Conservation (phyloP, 352 stramenopile genomes). For the Globisporangium orthogonon region DNA sequence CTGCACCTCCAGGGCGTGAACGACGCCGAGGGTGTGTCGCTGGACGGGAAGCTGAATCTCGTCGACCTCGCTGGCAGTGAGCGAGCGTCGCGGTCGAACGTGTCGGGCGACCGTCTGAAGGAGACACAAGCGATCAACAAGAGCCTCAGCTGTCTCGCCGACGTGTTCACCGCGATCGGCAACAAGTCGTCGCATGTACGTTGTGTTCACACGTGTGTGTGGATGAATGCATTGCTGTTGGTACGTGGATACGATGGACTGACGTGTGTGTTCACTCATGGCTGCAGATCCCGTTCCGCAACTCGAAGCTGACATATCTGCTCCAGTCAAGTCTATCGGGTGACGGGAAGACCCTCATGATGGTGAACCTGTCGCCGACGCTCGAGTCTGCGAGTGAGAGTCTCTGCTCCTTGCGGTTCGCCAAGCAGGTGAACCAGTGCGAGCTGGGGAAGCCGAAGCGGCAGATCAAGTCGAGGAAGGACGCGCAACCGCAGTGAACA, state of each 20-base stretch:
- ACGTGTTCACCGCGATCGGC: conserved; percentile 97
- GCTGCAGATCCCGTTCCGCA: conserved; percentile 92
- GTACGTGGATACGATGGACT: background rate
- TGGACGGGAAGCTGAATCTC: conserved; percentile 70
- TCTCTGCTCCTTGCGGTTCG: conserved; percentile 97
- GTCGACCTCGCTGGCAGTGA: conserved; percentile 81
- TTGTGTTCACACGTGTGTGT: conserved; percentile 5
- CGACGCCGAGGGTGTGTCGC: conserved; percentile 52
- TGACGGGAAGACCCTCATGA: conserved; percentile 99
- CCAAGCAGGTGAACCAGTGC: conserved; percentile 94
- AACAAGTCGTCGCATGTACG: conserved; percentile 93
- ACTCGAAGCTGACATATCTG: conserved; percentile 98
- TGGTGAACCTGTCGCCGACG: conserved; percentile 97
- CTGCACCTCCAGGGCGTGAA: conserved; percentile 80
- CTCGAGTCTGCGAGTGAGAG: conserved; percentile 93
- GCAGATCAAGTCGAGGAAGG: conserved; percentile 79
- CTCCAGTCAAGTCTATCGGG: conserved; percentile 96
- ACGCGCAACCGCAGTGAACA: conserved; percentile 9
- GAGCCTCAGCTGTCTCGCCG: conserved; percentile 96
- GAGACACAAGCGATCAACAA: conserved; percentile 99
- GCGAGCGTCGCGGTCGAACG: conserved; percentile 77
- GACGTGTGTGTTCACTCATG: background rate
- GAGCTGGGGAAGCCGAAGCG: conserved; percentile 95
- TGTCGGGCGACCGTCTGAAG: conserved; percentile 90
- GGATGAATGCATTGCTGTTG: too few relatives aligned